These are phyloP conservation scores for Galerina marginata DNA, from an alignment of 768 basidiomycete species.

Conservation along the genomic window DNA sequence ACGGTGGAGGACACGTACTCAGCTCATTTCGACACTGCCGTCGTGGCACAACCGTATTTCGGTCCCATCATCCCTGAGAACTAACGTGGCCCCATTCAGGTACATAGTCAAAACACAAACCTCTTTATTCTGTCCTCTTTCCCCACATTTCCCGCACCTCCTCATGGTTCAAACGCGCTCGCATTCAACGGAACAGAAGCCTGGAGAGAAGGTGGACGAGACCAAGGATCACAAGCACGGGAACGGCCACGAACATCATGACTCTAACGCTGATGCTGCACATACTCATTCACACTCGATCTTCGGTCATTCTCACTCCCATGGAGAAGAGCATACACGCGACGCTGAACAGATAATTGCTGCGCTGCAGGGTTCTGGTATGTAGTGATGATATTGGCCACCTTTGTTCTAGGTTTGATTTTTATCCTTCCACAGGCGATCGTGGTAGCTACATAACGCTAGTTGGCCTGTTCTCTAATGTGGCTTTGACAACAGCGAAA, in stretches of 20 bases:
- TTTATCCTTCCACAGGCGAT: constrained; percentile 56
- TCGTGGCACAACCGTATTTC: constrained; percentile 24
- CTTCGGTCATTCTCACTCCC: constrained; percentile 70
- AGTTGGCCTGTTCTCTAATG: constrained; percentile 81
- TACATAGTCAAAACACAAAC: constrained; percentile 9
- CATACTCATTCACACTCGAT: constrained; percentile 66
- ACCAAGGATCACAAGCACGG: constrained; percentile 16
- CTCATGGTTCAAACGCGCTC: constrained; percentile 25
- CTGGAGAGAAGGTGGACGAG: background rate
- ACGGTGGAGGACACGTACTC: constrained; percentile 24
- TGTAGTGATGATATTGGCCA: constrained; percentile 22
- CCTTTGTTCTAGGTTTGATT: background rate
- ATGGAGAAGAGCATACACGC: constrained; percentile 61
- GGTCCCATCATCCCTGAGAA: constrained; percentile 26
- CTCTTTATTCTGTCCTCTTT: constrained; percentile 2
- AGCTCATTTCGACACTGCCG: constrained; percentile 15
- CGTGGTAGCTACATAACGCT: constrained; percentile 85
- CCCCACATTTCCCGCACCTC: constrained; percentile 5
- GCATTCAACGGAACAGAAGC: constrained; percentile 29
- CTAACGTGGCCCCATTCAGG: constrained; percentile 21
- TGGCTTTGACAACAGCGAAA: constrained; percentile 82
- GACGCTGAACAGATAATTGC: constrained; percentile 73
- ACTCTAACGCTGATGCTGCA: constrained; percentile 38
- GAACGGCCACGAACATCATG: constrained; percentile 28
- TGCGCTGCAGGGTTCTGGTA: constrained; percentile 70